phyloP scores from a whole-genome alignment of 305 asterid species.

The Plantago lanceolata region DNA sequence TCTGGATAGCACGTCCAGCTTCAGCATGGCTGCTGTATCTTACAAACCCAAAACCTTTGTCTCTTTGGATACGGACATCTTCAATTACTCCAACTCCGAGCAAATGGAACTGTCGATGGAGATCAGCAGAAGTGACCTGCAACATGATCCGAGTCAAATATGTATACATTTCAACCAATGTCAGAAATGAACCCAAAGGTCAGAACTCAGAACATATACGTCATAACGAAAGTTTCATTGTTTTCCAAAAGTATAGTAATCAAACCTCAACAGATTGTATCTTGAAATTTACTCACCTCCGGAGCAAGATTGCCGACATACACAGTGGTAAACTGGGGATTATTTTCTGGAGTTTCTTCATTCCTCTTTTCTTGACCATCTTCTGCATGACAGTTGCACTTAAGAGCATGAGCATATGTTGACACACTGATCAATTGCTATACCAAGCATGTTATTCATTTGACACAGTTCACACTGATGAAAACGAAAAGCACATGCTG shows the following conservation, averaged over 20 bases:
- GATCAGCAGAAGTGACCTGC: conserved; percentile 55
- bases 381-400: conserved; percentile 39
- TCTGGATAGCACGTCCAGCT: conserved; percentile 56
- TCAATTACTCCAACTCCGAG: conserved; percentile 52
- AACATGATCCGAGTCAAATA: conserved; percentile 1
- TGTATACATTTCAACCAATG: neutral
- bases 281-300: conserved; percentile 43
- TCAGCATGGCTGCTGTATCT: conserved; percentile 54
- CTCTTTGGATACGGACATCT: conserved; percentile 58
- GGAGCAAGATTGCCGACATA: conserved; percentile 95
- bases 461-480: neutral
- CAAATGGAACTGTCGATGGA: conserved; percentile 50
- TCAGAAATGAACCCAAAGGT: neutral
- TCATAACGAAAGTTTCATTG: too few relatives aligned
- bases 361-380: conserved; percentile 64
- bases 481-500: neutral
- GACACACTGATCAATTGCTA: too few relatives aligned
- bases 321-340: conserved; percentile 82
- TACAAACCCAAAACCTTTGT: conserved; percentile 61
- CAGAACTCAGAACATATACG: neutral
- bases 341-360: conserved; percentile 78
- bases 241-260: too few relatives aligned
- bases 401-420: too few relatives aligned
- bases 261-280: too few relatives aligned
- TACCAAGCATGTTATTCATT: too few relatives aligned